Base-by-base conservation (phyloP, 208 protist species). In the Leishmania tropica region DNA sequence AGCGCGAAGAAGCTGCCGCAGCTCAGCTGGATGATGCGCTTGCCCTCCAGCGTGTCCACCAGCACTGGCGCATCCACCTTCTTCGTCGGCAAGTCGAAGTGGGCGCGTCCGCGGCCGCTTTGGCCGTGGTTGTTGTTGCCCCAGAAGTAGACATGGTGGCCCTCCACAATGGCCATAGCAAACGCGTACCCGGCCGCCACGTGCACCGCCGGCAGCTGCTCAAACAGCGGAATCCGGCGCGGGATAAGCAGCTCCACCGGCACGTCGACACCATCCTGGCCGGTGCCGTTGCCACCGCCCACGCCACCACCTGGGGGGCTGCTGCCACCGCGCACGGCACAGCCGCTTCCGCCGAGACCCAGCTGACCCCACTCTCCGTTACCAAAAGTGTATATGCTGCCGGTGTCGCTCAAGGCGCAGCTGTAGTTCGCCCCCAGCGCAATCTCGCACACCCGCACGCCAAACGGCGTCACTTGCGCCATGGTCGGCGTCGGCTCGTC, bases 91-190 rank as follows among this genome's bases (percentile, higher is more conserved):
- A 83, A 72, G 80, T 89, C 84, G 76, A 97, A 95, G 88, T 82
- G 89, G 40, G 35, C 40, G 24, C 85, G 88, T 2, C 95, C 95
- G 17, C 96, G 88, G 21, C 93, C 95, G 77, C 93, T 94, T 79
- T 97, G 95, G 45, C 92, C 92, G 87, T 97, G 95, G 84, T 96
- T 97, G 87, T 97, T 97, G 84, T 96, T 97, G 1, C 95, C 95
- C 93, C 95, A 97, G 72, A 96, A 96, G 88, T 94, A 96, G 3
- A 97, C 95, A 60, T 91, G 89, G 78, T 95, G 86, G 80, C 85
- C 88, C 54, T 87, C 76, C 15, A 80, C 89, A 56, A 97, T 81
- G 21, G 95, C 95, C 88, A 96, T 94, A 15, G 91, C 95, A 76
- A 94, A 96, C 19, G 95, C 92, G 85, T 96, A 97, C 62, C 95